Evolutionary conservation across 306 rosid genomes (phyloP), one percentile per base, ranked within the genome.

Genomic region (Cyamopsis tetragonoloba): DNA sequence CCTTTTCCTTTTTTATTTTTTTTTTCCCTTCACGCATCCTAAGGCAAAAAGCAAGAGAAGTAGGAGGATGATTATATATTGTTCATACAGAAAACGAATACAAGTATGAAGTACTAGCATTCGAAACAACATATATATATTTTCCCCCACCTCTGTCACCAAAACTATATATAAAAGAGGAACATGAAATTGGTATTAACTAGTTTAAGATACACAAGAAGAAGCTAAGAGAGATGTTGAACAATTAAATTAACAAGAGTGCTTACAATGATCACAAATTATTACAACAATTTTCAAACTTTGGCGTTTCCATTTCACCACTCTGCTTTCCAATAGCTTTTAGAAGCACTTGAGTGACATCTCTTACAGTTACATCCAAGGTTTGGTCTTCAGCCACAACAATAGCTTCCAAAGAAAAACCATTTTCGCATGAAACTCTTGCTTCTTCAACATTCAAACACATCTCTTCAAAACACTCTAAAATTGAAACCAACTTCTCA

Each of bases 381-480:
- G 35, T 47, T 39, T 75, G 66, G 68, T 78, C 78, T 71, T 73
- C 83, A 59, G 87, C 77, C n/a, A 70, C 85, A 63, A 69, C 89
- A 79, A 75, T 75, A 47, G 89, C 98, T 70, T 87, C 95, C 85
- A 92, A 26, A 30, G 83, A 67, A 71, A 91, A 92, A 20, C 14
- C 62, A 32, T 76, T 58, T 41, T 74, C 62, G 41, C 95, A 75
- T 15, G 98, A 92, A 79, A 92, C 96, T 77, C 41, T 89, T 1
- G 96, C 96, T 75, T 84, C 74, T 59, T 74, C 11, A 65, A 92
- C 95, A 69, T 77, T 72, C 13, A 92, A 67, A 65, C 84, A 67
- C 84, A 84, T 82, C 58, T 82, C 80, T 4, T 92, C 98, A 54
- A 89, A 81, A 0, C 79, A 89, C 54, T 83, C 87, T 38, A 92